These are phyloP conservation scores for Pythium sukuiense DNA, from an alignment of 352 stramenopile genomes.

Conservation along the genomic window DNA sequence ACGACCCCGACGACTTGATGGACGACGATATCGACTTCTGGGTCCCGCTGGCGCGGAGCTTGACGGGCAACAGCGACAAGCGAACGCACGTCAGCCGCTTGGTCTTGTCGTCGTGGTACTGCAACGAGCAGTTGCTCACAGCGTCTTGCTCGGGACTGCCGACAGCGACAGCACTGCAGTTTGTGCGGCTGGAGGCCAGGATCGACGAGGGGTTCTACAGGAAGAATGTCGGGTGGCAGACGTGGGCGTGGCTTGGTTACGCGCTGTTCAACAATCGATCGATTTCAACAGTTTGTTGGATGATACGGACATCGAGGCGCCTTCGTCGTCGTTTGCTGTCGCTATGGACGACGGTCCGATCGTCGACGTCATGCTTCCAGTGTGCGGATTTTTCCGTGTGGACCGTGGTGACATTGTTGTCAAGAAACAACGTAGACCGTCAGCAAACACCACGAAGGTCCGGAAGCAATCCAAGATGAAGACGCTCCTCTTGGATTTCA, in stretches of 20 bases:
- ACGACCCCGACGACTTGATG: background rate
- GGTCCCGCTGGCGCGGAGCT: background rate
- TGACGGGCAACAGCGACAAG: background rate
- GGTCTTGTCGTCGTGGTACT: background rate
- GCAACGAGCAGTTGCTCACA: background rate
- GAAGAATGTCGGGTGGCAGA: background rate
- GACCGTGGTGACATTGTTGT: background rate
- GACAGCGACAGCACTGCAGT: background rate
- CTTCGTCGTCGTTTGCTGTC: background rate
- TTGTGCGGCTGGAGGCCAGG: background rate
- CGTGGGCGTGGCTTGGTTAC: background rate
- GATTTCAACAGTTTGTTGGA: background rate
- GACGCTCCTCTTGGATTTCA: background rate
- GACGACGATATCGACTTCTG: background rate
- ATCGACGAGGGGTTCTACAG: background rate
- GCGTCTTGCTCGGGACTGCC: background rate
- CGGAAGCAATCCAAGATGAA: background rate
- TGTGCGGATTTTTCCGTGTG: background rate
- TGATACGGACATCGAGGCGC: background rate
- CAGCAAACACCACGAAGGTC: background rate
- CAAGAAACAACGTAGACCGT: background rate
- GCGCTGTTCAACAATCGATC: background rate
- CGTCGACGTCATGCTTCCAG: background rate
- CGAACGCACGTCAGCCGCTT: background rate
- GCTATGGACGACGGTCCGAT: background rate